A percentile compares a stretch with the other conserved stretches of the same genome.
Evolutionary conservation across 2,329 filamentous ascomycete genomes (phyloP).

Genomic region (Colletotrichum brevisporum): DNA sequence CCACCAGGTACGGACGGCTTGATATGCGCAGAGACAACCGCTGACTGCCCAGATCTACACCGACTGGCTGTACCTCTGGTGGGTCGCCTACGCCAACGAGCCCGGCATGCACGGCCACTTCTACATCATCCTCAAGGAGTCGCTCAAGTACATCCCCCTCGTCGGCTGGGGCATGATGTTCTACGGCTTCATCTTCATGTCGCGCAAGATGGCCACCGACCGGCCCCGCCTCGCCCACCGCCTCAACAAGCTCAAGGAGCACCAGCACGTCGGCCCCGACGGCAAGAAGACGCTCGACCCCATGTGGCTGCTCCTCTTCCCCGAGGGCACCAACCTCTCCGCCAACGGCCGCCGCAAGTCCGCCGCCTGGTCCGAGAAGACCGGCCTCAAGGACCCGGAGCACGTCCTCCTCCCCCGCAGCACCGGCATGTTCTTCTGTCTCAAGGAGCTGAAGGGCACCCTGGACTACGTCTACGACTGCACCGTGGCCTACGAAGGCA

Average conservation of each 20-base stretch:
- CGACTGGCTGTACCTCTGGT: constrained; percentile 95
- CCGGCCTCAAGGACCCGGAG: constrained; percentile 78
- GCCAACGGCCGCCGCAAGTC: constrained; percentile 79
- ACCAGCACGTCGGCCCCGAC: constrained; percentile 63
- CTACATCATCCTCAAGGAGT: constrained; percentile 93
- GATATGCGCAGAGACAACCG: too few species aligned
- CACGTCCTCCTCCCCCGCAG: constrained; percentile 84
- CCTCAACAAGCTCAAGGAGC: constrained; percentile 76
- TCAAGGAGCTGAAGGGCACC: constrained; percentile 80
- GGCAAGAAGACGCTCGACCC: constrained; percentile 75
- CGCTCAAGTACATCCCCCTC: constrained; percentile 83
- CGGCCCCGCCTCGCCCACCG: constrained; percentile 81
- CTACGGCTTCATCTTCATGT: constrained; percentile 92
- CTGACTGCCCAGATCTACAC: constrained; percentile 76
- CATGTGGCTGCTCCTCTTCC: constrained; percentile 93
- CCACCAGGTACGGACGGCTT: constrained; percentile 74
- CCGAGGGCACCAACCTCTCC: constrained; percentile 88
- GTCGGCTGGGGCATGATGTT: constrained; percentile 87
- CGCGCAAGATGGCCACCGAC: constrained; percentile 89
- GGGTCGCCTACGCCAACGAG: constrained; percentile 85
- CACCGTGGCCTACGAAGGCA: constrained; percentile 94
- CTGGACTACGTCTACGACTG: constrained; percentile 92
- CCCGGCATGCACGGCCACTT: constrained; percentile 87
- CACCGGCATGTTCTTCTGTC: constrained; percentile 84
- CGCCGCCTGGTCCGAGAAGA: constrained; percentile 82